These are phyloP conservation scores for Neurospora crassa DNA, from an alignment of 2,329 filamentous ascomycete species.

Conservation along the genomic window DNA sequence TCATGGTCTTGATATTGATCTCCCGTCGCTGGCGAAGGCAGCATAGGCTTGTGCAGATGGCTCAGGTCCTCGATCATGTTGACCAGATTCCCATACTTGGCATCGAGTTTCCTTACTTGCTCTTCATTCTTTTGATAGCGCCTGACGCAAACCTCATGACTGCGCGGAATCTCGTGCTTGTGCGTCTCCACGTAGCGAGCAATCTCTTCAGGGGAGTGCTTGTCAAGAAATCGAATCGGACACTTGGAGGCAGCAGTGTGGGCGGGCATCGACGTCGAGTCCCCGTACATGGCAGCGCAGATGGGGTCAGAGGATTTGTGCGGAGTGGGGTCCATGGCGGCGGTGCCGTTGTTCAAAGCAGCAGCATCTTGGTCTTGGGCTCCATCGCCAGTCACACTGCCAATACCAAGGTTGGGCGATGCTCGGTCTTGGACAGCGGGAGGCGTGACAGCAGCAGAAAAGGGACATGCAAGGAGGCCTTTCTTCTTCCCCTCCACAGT, in stretches of 20 bases:
- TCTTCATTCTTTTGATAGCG: conserved; percentile 81
- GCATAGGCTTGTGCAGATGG: conserved; percentile 77
- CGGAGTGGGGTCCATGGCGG: conserved; percentile 44
- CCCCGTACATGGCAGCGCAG: conserved; percentile 54
- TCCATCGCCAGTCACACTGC: conserved; percentile 10
- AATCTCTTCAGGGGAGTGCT: conserved; percentile 87
- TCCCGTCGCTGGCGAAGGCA: conserved; percentile 49
- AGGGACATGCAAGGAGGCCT: conserved; percentile 73
- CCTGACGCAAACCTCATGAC: conserved; percentile 85
- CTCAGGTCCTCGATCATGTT: conserved; percentile 92
- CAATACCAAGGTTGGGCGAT: conserved; percentile 11
- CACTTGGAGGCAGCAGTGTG: conserved; percentile 55
- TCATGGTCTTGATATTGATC: conserved; percentile 7
- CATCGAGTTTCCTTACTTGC: conserved; percentile 79
- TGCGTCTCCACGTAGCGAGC: conserved; percentile 90
- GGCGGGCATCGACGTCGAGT: conserved; percentile 43
- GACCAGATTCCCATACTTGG: conserved; percentile 85
- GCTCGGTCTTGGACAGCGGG: conserved; percentile 24
- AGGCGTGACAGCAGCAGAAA: conserved; percentile 33
- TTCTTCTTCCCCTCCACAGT: conserved; percentile 76
- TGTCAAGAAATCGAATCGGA: conserved; percentile 85
- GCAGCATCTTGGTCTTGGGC: conserved; percentile 24
- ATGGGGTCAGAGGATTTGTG: conserved; percentile 50
- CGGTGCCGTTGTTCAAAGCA: conserved; percentile 39
- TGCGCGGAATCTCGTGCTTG: conserved; percentile 89